Percentiles rank a stretch among this genome's conserved stretches.
Evolutionary conservation across 352 stramenopile genomes (phyloP).

Genomic region (Pythium pyrilobum): DNA sequence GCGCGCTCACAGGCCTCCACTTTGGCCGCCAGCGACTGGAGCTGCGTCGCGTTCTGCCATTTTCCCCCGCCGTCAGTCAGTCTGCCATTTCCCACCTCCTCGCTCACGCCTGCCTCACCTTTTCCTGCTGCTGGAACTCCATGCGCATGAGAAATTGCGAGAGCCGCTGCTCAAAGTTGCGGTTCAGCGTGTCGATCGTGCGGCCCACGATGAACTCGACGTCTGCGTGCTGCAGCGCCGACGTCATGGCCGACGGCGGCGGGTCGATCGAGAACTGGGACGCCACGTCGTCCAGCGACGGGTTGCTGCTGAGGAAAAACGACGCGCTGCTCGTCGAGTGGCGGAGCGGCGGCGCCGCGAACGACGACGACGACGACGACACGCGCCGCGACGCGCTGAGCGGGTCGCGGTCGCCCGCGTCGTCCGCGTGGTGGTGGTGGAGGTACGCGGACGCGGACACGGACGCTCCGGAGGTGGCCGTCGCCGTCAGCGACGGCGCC

Average conservation of each 20-base stretch:
- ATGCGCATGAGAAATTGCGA: constrained; percentile 47
- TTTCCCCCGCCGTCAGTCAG: background rate
- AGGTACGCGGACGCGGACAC: too few species aligned
- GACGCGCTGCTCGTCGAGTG: background rate
- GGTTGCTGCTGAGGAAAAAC: constrained; percentile 1
- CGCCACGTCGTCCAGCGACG: constrained; percentile 20
- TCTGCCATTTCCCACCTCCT: too few species aligned
- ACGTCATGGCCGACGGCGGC: constrained; percentile 8
- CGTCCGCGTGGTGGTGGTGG: background rate
- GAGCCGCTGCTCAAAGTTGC: constrained; percentile 57
- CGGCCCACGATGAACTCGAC: constrained; percentile 63
- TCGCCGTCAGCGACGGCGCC: too few species aligned
- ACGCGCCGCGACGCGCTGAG: background rate
- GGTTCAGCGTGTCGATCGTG: constrained; percentile 63
- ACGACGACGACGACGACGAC: constrained; percentile 1
- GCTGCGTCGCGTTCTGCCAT: constrained; percentile 43
- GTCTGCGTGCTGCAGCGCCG: constrained; percentile 30
- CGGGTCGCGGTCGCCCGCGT: background rate
- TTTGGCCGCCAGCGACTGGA: constrained; percentile 50
- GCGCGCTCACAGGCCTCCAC: constrained; percentile 58
- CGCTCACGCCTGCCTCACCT: too few species aligned
- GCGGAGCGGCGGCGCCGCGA: background rate
- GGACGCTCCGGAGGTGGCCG: too few species aligned
- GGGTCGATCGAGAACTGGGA: constrained; percentile 23
- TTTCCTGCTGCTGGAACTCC: constrained; percentile 58